These are phyloP conservation scores for Plectranthus barbatus DNA, from an alignment of 257 asterid species.

Conservation along the genomic window DNA sequence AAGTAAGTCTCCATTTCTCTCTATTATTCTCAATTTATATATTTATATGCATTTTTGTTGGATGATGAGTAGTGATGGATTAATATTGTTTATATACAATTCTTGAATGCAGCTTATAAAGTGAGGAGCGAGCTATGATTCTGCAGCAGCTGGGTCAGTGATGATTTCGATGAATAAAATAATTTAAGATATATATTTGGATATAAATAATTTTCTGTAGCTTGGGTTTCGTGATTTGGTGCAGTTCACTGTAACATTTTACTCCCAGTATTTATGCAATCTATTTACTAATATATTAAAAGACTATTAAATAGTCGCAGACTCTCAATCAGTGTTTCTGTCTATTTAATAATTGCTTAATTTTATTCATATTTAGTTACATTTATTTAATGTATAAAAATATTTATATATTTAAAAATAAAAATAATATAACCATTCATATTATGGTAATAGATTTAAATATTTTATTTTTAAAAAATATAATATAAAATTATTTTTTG, in stretches of 20 bases:
- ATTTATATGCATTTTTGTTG: background rate
- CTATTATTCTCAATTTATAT: too few relatives aligned
- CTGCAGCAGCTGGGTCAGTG: background rate
- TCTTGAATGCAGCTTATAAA: conserved; percentile 11
- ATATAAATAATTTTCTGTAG: background rate
- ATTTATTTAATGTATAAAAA: too few relatives aligned
- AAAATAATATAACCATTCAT: too few relatives aligned
- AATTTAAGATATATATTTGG: background rate
- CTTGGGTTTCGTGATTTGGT: background rate
- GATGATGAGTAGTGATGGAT: background rate
- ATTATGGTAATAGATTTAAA: too few relatives aligned
- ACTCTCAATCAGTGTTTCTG: too few relatives aligned
- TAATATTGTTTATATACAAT: background rate
- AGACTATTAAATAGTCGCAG: too few relatives aligned
- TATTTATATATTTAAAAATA: too few relatives aligned
- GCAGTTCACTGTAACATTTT: background rate
- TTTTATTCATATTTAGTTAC: too few relatives aligned
- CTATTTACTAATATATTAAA: too few relatives aligned
- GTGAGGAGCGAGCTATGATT: background rate
- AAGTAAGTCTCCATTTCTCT: conserved; percentile 3
- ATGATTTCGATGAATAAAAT: background rate
- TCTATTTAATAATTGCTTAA: too few relatives aligned
- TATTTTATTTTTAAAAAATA: too few relatives aligned
- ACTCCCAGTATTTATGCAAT: background rate
- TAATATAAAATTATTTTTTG: too few relatives aligned